phyloP scores from a whole-genome alignment of 2,329 filamentous ascomycete species.

The Pyrenochaeta sp. region DNA sequence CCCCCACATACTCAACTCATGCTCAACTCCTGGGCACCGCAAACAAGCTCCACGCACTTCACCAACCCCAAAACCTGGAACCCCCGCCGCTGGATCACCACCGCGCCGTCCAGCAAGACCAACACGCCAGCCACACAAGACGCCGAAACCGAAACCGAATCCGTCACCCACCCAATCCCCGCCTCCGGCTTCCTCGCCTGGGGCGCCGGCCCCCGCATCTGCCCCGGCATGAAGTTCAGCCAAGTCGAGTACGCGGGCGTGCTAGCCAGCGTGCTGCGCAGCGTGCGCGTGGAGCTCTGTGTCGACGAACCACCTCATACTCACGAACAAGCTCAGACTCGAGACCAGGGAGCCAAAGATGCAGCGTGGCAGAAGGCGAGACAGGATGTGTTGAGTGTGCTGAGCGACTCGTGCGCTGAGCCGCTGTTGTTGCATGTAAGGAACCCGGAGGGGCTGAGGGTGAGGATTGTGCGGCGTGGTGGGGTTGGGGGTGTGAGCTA shows the following conservation, averaged over 20 bases:
- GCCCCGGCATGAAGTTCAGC: conserved; percentile 63
- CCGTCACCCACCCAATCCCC: conserved; percentile 1
- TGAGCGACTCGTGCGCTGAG: conserved; percentile 16
- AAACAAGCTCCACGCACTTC: conserved; percentile 38
- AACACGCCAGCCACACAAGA: not conserved
- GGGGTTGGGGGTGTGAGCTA: not conserved
- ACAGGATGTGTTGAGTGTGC: conserved; percentile 8
- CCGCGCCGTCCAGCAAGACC: conserved; percentile 1
- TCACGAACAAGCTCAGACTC: no score
- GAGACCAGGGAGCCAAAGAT: no score
- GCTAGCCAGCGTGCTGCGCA: conserved; percentile 40
- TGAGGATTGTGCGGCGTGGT: conserved; percentile 3
- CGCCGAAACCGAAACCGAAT: conserved; percentile 14
- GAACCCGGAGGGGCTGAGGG: conserved; percentile 7
- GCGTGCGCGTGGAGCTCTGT: conserved; percentile 7
- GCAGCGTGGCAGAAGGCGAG: conserved; percentile 2
- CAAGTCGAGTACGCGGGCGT: conserved; percentile 63
- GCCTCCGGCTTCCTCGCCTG: conserved; percentile 53
- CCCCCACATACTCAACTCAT: conserved; percentile 20
- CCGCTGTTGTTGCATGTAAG: conserved; percentile 20
- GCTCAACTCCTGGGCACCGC: conserved; percentile 31
- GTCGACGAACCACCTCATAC: no score
- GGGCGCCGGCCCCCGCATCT: conserved; percentile 58
- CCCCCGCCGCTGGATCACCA: conserved; percentile 48
- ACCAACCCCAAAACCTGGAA: conserved; percentile 33